A percentile compares a stretch with the other conserved stretches of the same genome.
Evolutionary conservation across 2,329 filamentous ascomycete species (phyloP).

Genomic region (Aspergillus sp.): DNA sequence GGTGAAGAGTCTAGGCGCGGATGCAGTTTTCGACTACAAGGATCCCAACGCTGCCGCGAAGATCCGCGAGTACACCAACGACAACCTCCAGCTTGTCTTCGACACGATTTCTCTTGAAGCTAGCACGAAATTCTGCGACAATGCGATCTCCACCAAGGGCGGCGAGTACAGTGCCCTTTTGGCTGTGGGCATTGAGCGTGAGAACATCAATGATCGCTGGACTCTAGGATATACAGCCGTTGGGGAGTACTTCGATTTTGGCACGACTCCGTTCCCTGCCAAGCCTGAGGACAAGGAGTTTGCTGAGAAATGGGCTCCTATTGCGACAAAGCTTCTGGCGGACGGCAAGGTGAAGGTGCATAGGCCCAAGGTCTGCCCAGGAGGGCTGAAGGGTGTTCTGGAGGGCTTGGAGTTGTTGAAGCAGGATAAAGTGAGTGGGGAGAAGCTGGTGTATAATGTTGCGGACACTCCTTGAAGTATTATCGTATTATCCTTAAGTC

Average conservation of each 20-base stretch:
- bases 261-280: background rate
- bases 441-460: background rate
- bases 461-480: background rate
- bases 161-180: background rate
- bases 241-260: background rate
- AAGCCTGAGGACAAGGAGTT: background rate
- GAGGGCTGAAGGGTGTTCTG: background rate
- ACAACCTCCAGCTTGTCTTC: background rate
- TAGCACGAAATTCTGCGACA: background rate
- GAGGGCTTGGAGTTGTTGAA: background rate
- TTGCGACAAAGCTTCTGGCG: background rate
- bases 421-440: background rate
- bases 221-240: background rate
- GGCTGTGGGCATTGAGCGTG: background rate
- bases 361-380: background rate
- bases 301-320: background rate
- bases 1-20: constrained; percentile 11
- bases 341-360: background rate
- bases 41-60: constrained; percentile 23
- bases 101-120: background rate
- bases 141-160: background rate
- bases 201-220: background rate
- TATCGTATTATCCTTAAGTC: too few relatives aligned
- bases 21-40: constrained; percentile 7
- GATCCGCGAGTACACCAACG: constrained; percentile 19